Evolutionary conservation across 2,329 filamentous ascomycete genomes (phyloP), one percentile per base, ranked within the genome.

Genomic region (Lecanicillium sp.): DNA sequence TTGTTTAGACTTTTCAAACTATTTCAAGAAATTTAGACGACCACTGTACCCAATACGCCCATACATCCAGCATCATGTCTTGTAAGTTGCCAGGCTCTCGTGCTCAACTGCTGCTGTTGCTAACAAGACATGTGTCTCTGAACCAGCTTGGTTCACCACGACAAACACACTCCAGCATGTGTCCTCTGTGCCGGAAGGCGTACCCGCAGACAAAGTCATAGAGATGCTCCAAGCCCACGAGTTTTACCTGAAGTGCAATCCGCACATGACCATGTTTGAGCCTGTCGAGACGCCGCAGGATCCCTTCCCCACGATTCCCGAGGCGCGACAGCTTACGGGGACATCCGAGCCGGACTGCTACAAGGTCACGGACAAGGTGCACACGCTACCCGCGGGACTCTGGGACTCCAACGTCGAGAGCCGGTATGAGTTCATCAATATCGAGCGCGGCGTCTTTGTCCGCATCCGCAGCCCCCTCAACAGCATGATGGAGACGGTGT

Each of bases 381-480:
- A 74, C 47, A 61, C 70, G 28, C 58, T 77, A 17, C 72, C 72
- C 4, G 70, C 70, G 12, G 71, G 72, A 3, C 59, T 77, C 19
- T 77, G 71, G 71, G 71, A 72, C 49, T 68, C 63, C 37, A 66
- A 69, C 34, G 68, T 77, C 6, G 62, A 69, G 37, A 75, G 71
- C 57, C 66, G 54, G 5, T 72, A 73, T 49, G 72, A 77, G 55
- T 70, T 77, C 44, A 66, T 69, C 14, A 56, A 73, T 44, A 56
- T 69, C 14, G 57, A 58, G n/a, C 60, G 54, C 19, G 74, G 74
- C 14, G 48, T 72, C 6, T 76, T 74, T 51, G 67, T 72, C 30
- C 57, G 72, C 9, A 68, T 76, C 39, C 59, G 58, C 31, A 70
- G 69, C 29, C 72, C 73, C 15, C 49, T 77, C 53, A 64, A 60